Evolutionary conservation across 805 yeast species (phyloP), one percentile per base, ranked within the genome.

Genomic region (Myxozyma sirexii): DNA sequence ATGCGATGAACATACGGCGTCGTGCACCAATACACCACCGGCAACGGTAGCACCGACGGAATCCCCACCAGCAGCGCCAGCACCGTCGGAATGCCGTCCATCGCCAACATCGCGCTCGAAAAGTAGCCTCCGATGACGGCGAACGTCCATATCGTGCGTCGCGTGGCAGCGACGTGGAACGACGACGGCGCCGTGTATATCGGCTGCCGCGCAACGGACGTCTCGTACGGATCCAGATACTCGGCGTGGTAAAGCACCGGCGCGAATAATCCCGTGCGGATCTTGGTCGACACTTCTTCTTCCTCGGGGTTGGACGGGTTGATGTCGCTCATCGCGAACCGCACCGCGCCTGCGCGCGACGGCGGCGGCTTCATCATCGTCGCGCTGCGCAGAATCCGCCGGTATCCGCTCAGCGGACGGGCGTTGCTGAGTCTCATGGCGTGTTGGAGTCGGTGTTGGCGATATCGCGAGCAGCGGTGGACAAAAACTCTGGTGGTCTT

Each of bases 1-100:
- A 90, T 82, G 62, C 90, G 76, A 2, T 88, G 77, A 31, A 90
- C 96, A 65, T 86, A 87, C 54, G 88, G 84, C 35, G 78, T 75
- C 2, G 89, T 82, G 52, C 83, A 77, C 68, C 78, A 84, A 19
- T 77, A 77, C 1, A 82, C 74, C 1, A 84, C 71, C 0, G 96
- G 94, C 1, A 81, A 72, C 3, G 89, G 86, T 15, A 83, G 61
- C 1, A 82, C 69, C 0, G 82, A 68, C 3, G 84, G 65, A 4
- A 80, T 68, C 1, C 80, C 75, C 26, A 78, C 72, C 3, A 74
- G 42, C 39, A 74, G 64, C 1, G 83, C 81, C 61, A 83, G 74
- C 17, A 79, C 75, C 4, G 80, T 81, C 57, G 80, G 79, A 53
- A 84, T 79, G 48, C 84, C 79, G 33, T 56, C 69, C 60, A 66